Evolutionary conservation across 2,329 filamentous ascomycete species (phyloP).

Genomic region (Aspergillus fructus): DNA sequence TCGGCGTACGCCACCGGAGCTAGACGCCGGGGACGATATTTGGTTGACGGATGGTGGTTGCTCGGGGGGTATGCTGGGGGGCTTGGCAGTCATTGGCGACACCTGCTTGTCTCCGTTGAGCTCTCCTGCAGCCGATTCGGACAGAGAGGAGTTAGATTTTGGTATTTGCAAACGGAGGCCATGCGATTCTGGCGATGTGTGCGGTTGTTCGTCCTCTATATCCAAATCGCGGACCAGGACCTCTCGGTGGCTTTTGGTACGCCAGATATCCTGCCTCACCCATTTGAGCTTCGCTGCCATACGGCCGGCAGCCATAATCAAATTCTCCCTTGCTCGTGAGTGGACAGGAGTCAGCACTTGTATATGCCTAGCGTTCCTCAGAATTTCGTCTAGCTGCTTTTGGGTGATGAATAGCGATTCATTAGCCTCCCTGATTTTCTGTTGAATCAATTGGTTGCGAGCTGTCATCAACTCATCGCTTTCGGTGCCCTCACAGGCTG

Average conservation of each 20-base stretch:
- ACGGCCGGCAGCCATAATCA: conserved; percentile 79
- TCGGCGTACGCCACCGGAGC: conserved; percentile 26
- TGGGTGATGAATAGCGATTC: conserved; percentile 71
- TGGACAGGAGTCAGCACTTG: conserved; percentile 87
- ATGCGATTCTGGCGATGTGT: conserved; percentile 30
- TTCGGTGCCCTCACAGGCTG: conserved; percentile 73
- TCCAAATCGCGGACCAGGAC: conserved; percentile 82
- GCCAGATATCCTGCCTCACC: conserved; percentile 93
- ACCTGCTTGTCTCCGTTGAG: conserved; percentile 6
- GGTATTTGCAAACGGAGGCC: conserved; percentile 19
- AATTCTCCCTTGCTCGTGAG: conserved; percentile 80
- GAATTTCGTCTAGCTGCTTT: conserved; percentile 75
- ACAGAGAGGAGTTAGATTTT: conserved; percentile 12
- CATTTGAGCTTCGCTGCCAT: conserved; percentile 89
- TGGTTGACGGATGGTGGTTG: conserved; percentile 19
- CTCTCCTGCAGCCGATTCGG: conserved; percentile 11
- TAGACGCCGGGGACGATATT: conserved; percentile 22
- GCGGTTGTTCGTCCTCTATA: conserved; percentile 57
- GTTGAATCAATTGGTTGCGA: conserved; percentile 75
- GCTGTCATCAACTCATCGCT: conserved; percentile 82
- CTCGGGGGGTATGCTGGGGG: conserved; percentile 17
- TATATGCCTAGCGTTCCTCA: conserved; percentile 87
- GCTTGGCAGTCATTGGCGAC: conserved; percentile 14
- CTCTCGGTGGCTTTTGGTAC: conserved; percentile 83
- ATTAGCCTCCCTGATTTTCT: conserved; percentile 80